Evolutionary conservation across 768 basidiomycete species (phyloP).

Genomic region (Jaapia argillacea): DNA sequence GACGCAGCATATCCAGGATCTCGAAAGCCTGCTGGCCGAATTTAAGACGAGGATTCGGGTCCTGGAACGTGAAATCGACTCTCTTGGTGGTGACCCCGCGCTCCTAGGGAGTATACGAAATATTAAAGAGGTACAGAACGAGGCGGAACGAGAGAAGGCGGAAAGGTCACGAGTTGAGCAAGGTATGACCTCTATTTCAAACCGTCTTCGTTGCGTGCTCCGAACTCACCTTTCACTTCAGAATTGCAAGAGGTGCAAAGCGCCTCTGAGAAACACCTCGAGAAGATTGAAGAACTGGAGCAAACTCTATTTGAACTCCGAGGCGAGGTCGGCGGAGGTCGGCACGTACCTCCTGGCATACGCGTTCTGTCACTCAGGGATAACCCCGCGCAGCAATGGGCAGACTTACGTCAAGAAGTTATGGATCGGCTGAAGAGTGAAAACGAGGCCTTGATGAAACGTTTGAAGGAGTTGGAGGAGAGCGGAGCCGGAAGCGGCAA

Average conservation of each 20-base stretch:
- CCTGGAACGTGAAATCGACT: slow-evolving; percentile 40
- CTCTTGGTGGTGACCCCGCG: slow-evolving; percentile 26
- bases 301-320: slow-evolving; percentile 70
- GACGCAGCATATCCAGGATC: slow-evolving; percentile 36
- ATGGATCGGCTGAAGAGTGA: slow-evolving; percentile 73
- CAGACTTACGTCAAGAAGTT: slow-evolving; percentile 61
- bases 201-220: not conserved
- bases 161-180: not conserved
- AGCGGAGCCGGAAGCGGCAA: slow-evolving; percentile 18
- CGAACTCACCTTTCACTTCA: slow-evolving; percentile 12
- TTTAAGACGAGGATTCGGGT: slow-evolving; percentile 40
- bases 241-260: slow-evolving; percentile 33
- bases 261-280: slow-evolving; percentile 27
- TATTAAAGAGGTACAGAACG: too few relatives aligned
- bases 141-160: not conserved
- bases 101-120: slow-evolving; percentile 10
- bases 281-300: slow-evolving; percentile 60
- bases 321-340: slow-evolving; percentile 67
- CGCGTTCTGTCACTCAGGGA: slow-evolving; percentile 61
- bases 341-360: slow-evolving; percentile 62
- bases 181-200: not conserved
- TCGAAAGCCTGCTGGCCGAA: slow-evolving; percentile 43
- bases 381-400: slow-evolving; percentile 81
- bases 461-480: slow-evolving; percentile 53
- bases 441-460: slow-evolving; percentile 70